A percentile compares a stretch with the other conserved stretches of the same genome.
Conservation (phyloP, 1,284 basidiomycete genomes). For the Wallemia ichthyophaga region DNA sequence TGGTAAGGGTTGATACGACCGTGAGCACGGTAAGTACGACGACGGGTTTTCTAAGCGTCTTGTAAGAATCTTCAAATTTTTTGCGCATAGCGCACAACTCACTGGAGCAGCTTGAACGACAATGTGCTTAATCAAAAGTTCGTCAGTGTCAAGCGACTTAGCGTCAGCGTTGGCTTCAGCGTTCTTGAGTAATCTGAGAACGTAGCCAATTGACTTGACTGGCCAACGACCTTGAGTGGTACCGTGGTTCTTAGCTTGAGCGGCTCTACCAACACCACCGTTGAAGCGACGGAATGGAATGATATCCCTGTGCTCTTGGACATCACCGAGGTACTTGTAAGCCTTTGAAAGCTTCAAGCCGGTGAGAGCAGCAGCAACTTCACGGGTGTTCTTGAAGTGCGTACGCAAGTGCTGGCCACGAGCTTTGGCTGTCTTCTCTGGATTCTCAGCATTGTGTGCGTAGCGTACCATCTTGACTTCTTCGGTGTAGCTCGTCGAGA, state of each 20-base stretch:
- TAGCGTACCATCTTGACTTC: background rate
- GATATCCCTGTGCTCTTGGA: conserved; percentile 84
- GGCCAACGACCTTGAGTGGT: conserved; percentile 99
- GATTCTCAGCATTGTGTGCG: conserved; percentile 2
- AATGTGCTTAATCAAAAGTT: conserved; percentile 84
- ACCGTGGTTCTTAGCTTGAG: conserved; percentile 93
- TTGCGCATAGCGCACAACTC: conserved; percentile 14
- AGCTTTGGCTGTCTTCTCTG: conserved; percentile 32
- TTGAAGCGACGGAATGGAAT: conserved; percentile 92
- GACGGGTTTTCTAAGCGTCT: conserved; percentile 61
- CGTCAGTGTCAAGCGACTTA: conserved; percentile 79
- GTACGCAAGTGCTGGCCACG: conserved; percentile 92
- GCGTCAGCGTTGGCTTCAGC: conserved; percentile 97
- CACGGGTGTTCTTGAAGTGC: conserved; percentile 99
- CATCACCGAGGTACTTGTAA: conserved; percentile 75
- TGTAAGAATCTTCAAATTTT: conserved; percentile 2
- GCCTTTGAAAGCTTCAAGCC: conserved; percentile 90
- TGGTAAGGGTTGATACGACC: conserved; percentile 79
- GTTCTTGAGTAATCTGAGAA: conserved; percentile 85
- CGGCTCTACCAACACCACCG: conserved; percentile 86
- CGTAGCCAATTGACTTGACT: conserved; percentile 93
- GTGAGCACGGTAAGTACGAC: conserved; percentile 96
- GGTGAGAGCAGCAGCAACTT: conserved; percentile 59
- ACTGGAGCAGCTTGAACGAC: conserved; percentile 94
- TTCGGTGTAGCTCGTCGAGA: too few species aligned